Evolutionary conservation across 2,329 filamentous ascomycete genomes (phyloP), one percentile per base, ranked within the genome.

Genomic region (Nemania abortiva): DNA sequence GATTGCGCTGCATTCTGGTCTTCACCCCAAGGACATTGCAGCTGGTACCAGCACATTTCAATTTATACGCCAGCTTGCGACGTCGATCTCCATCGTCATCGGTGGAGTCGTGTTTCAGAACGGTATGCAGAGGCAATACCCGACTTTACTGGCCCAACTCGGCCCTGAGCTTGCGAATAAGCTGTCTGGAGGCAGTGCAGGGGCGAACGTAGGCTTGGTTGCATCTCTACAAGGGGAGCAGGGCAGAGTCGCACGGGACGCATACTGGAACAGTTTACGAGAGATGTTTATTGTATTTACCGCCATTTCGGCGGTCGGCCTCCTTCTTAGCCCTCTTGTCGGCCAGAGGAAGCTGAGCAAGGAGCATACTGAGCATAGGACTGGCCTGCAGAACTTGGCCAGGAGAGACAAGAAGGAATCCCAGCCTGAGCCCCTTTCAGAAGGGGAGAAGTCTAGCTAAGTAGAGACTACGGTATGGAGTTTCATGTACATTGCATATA

Each of bases 101-200:
- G 92, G 92, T 27, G 89, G 91, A n/a, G 91, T 93, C 54, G 86
- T 95, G 45, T 94, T 95, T 81, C 90, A 93, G 80, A 94, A 95
- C 77, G 82, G 86, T 68, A 92, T 94, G 89, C 81, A 88, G 71
- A 83, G 82, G 55, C 86, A 89, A 73, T 82, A 85, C 31, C 75
- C 81, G 3, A 75, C 76, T 9, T 84, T 92, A 34, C 79, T 81
- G 24, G 74, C 80, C 34, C 79, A 85, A 3, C 83, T 92, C 0
- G 86, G 86, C 0, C 80, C 82, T 0, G 74, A 84, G 45, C 77
- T 82, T 1, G 84, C 84, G 0, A 69, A 77, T 2, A 76, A 81
- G 20, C 82, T 90, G n/a, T 82, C 84, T 31, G 86, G 87, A 27
- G 82, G 82, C 54, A 81, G 82, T 61, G 84, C 88, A 24, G 81